These are phyloP conservation scores for Debaryomycetaceae sp. DNA, from an alignment of 1,139 yeast genomes.

Conservation along the genomic window DNA sequence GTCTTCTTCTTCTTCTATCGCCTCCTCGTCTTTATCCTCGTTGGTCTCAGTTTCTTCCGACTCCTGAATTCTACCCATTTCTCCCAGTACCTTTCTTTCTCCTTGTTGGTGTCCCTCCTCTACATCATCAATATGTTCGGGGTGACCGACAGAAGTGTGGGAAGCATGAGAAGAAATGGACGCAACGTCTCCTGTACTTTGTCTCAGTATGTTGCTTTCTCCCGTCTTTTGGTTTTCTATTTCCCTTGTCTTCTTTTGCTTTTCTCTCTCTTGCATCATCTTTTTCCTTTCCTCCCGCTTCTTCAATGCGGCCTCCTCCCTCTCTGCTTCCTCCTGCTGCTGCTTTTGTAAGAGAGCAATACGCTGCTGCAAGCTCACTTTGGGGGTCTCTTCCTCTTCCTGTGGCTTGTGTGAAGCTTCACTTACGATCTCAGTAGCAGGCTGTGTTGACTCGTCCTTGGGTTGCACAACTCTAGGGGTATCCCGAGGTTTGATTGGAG, in stretches of 20 bases:
- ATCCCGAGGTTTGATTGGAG: slow-evolving; percentile 42
- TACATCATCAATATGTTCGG: slow-evolving; percentile 3
- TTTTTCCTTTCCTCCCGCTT: slow-evolving; percentile 56
- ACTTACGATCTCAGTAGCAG: slow-evolving; percentile 7
- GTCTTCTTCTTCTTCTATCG: slow-evolving; percentile 40
- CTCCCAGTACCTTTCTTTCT: not conserved
- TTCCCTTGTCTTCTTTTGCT: slow-evolving; percentile 12
- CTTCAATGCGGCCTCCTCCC: slow-evolving; percentile 59
- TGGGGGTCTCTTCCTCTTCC: slow-evolving; percentile 56
- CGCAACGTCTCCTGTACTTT: not conserved
- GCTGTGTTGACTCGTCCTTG: slow-evolving; percentile 16
- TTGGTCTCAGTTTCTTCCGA: slow-evolving; percentile 5
- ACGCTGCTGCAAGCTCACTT: slow-evolving; percentile 80
- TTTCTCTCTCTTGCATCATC: slow-evolving; percentile 33
- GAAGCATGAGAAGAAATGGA: not conserved
- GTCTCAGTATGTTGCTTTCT: slow-evolving; percentile 4
- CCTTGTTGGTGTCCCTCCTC: slow-evolving; percentile 4
- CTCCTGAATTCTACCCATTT: slow-evolving; percentile 1
- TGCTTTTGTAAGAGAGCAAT: slow-evolving; percentile 79
- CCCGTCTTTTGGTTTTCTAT: slow-evolving; percentile 6
- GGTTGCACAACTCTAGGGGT: slow-evolving; percentile 32
- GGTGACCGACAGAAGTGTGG: not conserved
- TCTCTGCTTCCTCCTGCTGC: slow-evolving; percentile 78
- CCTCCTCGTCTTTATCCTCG: slow-evolving; percentile 19
- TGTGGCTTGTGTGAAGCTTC: slow-evolving; percentile 14